Conservation (phyloP, 2,329 filamentous ascomycete genomes). For the Colletotrichum costaricense region DNA sequence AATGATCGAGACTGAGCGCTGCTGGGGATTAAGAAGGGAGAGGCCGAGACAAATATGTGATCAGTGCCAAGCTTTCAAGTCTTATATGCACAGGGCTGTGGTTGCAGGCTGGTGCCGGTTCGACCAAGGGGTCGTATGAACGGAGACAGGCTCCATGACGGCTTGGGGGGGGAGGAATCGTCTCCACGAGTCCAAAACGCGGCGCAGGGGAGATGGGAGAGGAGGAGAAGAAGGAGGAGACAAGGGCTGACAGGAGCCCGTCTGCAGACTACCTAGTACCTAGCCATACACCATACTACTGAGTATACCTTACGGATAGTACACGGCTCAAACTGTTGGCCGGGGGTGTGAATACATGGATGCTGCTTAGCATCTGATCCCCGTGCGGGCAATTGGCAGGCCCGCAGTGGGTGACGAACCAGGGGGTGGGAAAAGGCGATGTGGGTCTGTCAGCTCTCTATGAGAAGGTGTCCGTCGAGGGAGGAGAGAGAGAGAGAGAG, state of each 20-base stretch:
- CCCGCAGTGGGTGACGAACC: conserved; percentile 5
- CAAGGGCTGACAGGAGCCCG: conserved; percentile 40
- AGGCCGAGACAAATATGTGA: conserved; percentile 44
- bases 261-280: neutral
- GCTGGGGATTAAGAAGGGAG: conserved; percentile 38
- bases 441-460: neutral
- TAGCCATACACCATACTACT: neutral
- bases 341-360: conserved; percentile 8
- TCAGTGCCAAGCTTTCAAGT: conserved; percentile 53
- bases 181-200: conserved; percentile 56
- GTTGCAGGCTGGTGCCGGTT: conserved; percentile 38
- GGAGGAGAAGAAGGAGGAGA: neutral
- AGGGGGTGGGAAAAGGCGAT: neutral
- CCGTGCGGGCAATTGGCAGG: conserved; percentile 9
- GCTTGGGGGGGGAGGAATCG: conserved; percentile 38
- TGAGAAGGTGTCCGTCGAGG: neutral
- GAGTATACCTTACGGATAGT: neutral
- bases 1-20: conserved; percentile 41
- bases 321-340: conserved; percentile 24
- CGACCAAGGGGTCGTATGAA: conserved; percentile 35
- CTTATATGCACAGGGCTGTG: conserved; percentile 48
- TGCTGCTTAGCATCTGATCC: conserved; percentile 27
- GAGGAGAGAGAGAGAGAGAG: too few relatives aligned
- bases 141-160: conserved; percentile 37
- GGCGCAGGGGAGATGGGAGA: conserved; percentile 46